Evolutionary conservation across 441 rosid genomes (phyloP).

Genomic region (Corymbia calophylla): DNA sequence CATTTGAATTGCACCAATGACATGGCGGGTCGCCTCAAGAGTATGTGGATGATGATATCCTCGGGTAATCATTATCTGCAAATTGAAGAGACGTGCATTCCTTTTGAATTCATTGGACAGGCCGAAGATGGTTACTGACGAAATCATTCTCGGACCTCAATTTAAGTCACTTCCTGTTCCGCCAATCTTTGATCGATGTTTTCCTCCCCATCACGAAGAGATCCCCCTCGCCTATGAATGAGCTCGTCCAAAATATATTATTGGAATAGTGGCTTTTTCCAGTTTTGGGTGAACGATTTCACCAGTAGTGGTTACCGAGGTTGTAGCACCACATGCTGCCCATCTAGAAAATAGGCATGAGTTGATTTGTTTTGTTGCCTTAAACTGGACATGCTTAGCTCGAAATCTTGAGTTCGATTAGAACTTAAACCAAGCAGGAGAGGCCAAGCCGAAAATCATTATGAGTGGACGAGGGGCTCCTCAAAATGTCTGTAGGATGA

Average conservation of each 20-base stretch:
- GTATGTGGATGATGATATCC: background rate
- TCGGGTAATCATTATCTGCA: background rate
- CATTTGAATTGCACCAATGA: background rate
- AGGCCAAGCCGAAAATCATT: background rate
- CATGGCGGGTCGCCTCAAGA: background rate
- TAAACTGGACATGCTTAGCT: background rate
- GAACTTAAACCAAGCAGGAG: background rate
- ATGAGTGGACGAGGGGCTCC: rapidly evolving
- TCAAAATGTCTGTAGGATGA: background rate
- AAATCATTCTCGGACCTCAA: background rate
- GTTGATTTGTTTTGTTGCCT: background rate
- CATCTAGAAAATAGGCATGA: rapidly evolving
- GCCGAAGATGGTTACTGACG: background rate
- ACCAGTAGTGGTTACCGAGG: background rate
- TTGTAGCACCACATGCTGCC: background rate
- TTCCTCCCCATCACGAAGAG: background rate
- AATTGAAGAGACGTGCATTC: background rate
- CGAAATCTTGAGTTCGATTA: background rate
- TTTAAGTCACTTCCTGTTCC: background rate
- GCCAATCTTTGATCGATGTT: background rate
- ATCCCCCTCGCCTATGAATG: too few species aligned
- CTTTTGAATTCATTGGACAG: rapidly evolving
- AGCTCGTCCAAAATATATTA: background rate
- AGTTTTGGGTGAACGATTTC: background rate
- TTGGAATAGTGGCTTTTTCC: background rate